Evolutionary conservation across 163 green algal species (phyloP), one percentile per base, ranked within the genome.

Genomic region (Prototheca cutis): DNA sequence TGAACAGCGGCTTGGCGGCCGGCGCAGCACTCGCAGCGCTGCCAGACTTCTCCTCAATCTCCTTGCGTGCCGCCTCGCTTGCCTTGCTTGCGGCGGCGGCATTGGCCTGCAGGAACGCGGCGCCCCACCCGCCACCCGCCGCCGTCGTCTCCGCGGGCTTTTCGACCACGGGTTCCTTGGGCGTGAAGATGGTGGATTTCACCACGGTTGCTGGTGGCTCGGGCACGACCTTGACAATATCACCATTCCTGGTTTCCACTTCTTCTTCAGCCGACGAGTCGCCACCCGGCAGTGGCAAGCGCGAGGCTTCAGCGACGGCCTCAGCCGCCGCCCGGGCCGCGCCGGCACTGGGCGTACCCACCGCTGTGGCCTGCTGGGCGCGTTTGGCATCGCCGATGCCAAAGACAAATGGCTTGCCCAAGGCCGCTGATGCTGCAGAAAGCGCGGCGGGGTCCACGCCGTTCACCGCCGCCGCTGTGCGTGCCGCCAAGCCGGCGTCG

Each of bases 61-160:
- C 59, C 33, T 34, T 33, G 36, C 58, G 15, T 8, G 30, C 42
- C 6, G 53, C 52, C 23, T 47, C 55, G 18, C 40, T 32, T 4
- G 54, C 55, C 1, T 27, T 28, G 33, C 25, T 51, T 18, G 65
- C 57, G 27, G n/a, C 23, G 17, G 25, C 58, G 21, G 3, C 7
- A 47, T 72, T 72, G 4, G 34, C 10, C 25, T 52, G 21, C 7
- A 77, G 52, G 32, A 77, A 70, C 18, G 40, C 21, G 21, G 61
- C 40, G 40, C 68, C 70, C 70, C 70, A 77, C 5, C 64, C 52
- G 30, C 58, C 52, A 24, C 58, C 59, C 24, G 42, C 52, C n/a
- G 62, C 24, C 8, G 67, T 27, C 47, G 7, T 31, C 2, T 31
- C 19, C 21, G 25, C 3, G 33, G 40, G 4, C 13, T 42, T 33